Conservation (phyloP, 2,329 filamentous ascomycete genomes). For the Gyromitra esculenta region DNA sequence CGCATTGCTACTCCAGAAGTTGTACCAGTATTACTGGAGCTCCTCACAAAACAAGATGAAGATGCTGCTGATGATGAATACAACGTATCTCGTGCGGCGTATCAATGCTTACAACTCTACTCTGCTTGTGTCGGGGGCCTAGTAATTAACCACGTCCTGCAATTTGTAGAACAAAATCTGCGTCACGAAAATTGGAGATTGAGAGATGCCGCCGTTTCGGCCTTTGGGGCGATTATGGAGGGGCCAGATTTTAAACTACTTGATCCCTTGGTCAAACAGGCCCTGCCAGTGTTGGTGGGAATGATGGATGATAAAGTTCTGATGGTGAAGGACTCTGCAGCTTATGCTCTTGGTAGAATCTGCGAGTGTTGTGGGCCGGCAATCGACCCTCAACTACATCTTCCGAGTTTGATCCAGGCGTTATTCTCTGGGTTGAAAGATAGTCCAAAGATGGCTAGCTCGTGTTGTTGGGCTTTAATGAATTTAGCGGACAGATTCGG, state of each 20-base stretch:
- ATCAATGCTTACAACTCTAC: conserved; percentile 96
- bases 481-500: conserved; percentile 96
- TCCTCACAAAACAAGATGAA: conserved; percentile 97
- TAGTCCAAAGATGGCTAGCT: conserved; percentile 95
- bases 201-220: conserved; percentile 93
- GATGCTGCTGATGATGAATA: conserved; percentile 97
- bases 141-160: conserved; percentile 85
- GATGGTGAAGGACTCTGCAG: conserved; percentile 93
- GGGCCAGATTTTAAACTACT: conserved; percentile 92
- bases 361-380: conserved; percentile 92
- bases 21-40: conserved; percentile 85
- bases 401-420: conserved; percentile 84
- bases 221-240: conserved; percentile 98
- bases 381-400: conserved; percentile 83
- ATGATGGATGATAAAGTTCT: conserved; percentile 92
- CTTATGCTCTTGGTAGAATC: conserved; percentile 93
- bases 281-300: conserved; percentile 85
- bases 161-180: conserved; percentile 91
- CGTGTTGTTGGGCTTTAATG: conserved; percentile 99
- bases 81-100: conserved; percentile 92
- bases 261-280: conserved; percentile 94
- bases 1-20: conserved; percentile 93
- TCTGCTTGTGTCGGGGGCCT: conserved; percentile 86
- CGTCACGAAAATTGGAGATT: conserved; percentile 92
- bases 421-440: conserved; percentile 90